Evolutionary conservation across 768 basidiomycete genomes (phyloP), one percentile per base, ranked within the genome.

Genomic region (Xerocomellus amylosporus): DNA sequence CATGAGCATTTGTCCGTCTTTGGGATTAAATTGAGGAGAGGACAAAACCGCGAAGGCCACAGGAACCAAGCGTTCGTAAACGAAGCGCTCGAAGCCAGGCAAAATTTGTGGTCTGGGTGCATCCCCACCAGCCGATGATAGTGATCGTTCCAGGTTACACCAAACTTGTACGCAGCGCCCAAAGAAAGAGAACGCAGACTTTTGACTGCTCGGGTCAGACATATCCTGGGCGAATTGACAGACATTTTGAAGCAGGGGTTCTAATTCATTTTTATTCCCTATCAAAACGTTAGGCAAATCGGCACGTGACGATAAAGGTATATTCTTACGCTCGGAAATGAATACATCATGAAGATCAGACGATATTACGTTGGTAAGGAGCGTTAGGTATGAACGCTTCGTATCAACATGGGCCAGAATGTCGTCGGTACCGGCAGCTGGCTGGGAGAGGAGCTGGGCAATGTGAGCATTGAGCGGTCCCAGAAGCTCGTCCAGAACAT

Each of bases 71-170:
- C 86, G 82, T 57, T 94, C 88, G 64, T 98, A 98, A 30, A 96
- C 81, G 68, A 95, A 95, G 14, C 83, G 81, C 61, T 98, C 94
- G 61, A 97, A 98, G 1, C 96, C 95, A 12, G 93, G 93, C 41
- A 98, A 71, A 12, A 77, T 73, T 24, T 62, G 63, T 33, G 63
- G 67, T 36, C 49, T 55, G 15, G 58, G 57, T 15, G 75, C 74
- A 46, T 76, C 74, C 20, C 77, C 70, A 3, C 63, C 58, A 3
- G 65, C 42, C 22, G 65, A 48, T 26, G 73, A 59, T 38, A 73
- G 64, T 26, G 73, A 59, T 38, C 73, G 64, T 44, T 72, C 67
- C 22, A 79, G 78, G 52, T 80, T 83, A 36, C 85, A 87, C 88
- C 91, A 93, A 14, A 78, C 75, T 20, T 75, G 74, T 34, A 90